Conservation (phyloP, 768 basidiomycete species). For the Kwoniella bestiolae region DNA sequence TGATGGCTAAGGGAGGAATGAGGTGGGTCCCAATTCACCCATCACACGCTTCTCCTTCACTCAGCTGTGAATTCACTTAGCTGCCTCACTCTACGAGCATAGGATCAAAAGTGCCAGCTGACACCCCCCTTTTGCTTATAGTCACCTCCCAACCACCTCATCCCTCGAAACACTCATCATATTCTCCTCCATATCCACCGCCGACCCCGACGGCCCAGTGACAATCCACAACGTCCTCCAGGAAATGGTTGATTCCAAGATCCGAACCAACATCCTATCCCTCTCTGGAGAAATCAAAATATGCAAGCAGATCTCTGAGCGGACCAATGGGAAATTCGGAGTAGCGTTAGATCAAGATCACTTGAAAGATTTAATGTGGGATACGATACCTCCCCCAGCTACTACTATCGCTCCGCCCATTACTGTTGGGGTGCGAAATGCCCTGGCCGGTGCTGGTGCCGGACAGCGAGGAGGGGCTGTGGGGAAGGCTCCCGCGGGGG, state of each 20-base stretch:
- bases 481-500: conserved; percentile 58
- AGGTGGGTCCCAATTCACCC: no score
- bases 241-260: conserved; percentile 77
- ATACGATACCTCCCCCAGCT: conserved; percentile 91
- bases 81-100: not conserved
- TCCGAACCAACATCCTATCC: conserved; percentile 90
- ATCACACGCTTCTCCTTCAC: no score
- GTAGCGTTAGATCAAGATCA: conserved; percentile 99
- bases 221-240: conserved; percentile 86
- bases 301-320: conserved; percentile 85
- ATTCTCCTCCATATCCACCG: conserved; percentile 93
- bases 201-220: conserved; percentile 80
- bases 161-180: conserved; percentile 93
- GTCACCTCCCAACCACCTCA: conserved; percentile 95
- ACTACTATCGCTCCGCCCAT: conserved; percentile 51
- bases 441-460: conserved; percentile 63
- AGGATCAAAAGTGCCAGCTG: not conserved
- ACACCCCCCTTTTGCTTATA: conserved; percentile 52
- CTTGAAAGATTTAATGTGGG: conserved; percentile 93
- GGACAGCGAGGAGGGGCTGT: conserved; percentile 55
- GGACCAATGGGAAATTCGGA: conserved; percentile 86
- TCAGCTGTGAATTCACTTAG: no score
- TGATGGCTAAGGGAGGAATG: conserved; percentile 94
- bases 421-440: conserved; percentile 57
- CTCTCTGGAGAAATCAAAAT: conserved; percentile 98